Conservation (phyloP, 495 filamentous ascomycete genomes). For the Penicillium lividum region DNA sequence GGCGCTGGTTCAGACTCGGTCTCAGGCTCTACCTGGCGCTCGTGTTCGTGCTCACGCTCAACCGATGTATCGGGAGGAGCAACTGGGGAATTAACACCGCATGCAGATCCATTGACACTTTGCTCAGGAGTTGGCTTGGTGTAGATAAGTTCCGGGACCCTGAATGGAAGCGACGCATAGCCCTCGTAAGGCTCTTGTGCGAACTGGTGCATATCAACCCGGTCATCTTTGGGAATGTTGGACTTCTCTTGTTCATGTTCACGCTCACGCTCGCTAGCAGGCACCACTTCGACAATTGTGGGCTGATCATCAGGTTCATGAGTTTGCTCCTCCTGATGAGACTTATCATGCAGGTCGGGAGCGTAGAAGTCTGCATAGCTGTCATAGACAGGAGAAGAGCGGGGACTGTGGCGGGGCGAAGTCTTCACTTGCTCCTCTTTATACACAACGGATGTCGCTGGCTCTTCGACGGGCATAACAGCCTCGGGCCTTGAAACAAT, state of each 20-base stretch:
- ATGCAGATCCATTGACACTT: constrained; percentile 43
- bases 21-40: background rate
- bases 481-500: constrained; percentile 23
- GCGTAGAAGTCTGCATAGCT: constrained; percentile 48
- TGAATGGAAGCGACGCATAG: constrained; percentile 42
- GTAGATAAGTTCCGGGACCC: constrained; percentile 47
- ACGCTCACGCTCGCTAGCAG: constrained; percentile 28
- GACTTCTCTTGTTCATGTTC: constrained; percentile 15
- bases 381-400: constrained; percentile 37
- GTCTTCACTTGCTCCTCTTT: constrained; percentile 23
- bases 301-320: constrained; percentile 29
- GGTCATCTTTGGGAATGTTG: constrained; percentile 8
- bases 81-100: constrained; percentile 34
- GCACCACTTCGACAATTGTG: constrained; percentile 36
- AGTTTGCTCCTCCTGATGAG: constrained; percentile 18
- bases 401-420: constrained; percentile 26
- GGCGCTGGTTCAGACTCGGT: background rate
- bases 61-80: background rate
- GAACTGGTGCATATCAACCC: constrained; percentile 14
- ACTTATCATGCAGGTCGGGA: constrained; percentile 37
- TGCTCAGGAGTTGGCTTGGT: constrained; percentile 54
- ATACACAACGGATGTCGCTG: constrained; percentile 5
- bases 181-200: constrained; percentile 34
- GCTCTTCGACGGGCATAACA: constrained; percentile 14
- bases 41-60: background rate